phyloP scores from a whole-genome alignment of 139 green algal genomes.

The Coelastrella sp. region DNA sequence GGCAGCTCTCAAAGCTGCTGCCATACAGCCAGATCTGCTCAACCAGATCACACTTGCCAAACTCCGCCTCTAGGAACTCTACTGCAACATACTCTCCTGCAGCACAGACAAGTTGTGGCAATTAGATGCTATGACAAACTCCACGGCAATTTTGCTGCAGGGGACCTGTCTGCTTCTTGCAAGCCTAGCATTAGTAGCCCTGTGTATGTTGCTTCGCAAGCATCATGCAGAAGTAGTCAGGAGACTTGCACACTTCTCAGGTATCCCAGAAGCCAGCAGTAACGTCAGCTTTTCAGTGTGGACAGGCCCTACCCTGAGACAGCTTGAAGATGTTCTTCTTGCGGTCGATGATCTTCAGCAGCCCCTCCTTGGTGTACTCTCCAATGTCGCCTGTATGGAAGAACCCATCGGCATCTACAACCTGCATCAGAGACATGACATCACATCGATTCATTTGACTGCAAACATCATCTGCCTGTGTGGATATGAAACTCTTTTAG shows the following conservation, averaged over 20 bases:
- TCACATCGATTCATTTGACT: background rate
- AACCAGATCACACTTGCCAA: conserved; percentile 85
- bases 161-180: too few relatives aligned
- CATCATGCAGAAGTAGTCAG: too few relatives aligned
- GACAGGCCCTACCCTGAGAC: conserved; percentile 73
- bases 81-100: conserved; percentile 95
- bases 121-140: background rate
- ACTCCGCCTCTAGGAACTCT: conserved; percentile 93
- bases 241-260: too few relatives aligned
- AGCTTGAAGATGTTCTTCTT: conserved; percentile 99
- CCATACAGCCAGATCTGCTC: conserved; percentile 96
- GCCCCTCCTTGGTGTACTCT: conserved; percentile 78
- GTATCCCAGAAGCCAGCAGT: background rate
- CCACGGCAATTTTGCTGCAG: background rate
- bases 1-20: conserved; percentile 88
- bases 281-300: background rate
- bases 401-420: conserved; percentile 69
- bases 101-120: background rate
- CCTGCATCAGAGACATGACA: conserved; percentile 1
- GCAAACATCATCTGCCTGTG: background rate
- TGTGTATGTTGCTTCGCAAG: too few relatives aligned
- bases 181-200: too few relatives aligned
- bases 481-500: background rate
- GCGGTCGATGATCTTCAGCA: conserved; percentile 94
- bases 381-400: conserved; percentile 93